These are phyloP conservation scores for Aspergillus uvarum DNA, from an alignment of 2,329 filamentous ascomycete species.

Conservation along the genomic window DNA sequence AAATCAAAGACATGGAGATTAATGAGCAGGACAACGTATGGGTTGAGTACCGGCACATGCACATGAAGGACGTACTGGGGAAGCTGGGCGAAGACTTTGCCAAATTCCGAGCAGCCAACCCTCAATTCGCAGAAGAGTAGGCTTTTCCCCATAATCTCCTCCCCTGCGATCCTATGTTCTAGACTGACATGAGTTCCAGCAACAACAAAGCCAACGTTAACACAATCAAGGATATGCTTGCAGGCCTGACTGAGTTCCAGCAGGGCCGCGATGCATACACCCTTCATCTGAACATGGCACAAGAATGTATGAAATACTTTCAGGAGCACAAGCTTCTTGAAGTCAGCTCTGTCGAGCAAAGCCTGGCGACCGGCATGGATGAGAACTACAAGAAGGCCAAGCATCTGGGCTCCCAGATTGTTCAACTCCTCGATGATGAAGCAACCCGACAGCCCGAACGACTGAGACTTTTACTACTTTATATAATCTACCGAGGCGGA, in stretches of 20 bases:
- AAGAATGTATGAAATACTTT: conserved; percentile 95
- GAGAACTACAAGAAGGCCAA: conserved; percentile 91
- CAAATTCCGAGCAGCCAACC: conserved; percentile 85
- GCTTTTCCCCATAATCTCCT: conserved; percentile 6
- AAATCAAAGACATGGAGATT: conserved; percentile 89
- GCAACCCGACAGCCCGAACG: conserved; percentile 70
- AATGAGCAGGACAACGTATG: conserved; percentile 89
- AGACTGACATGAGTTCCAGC: conserved; percentile 32
- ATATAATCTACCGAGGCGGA: conserved; percentile 81
- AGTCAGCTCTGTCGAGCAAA: conserved; percentile 85
- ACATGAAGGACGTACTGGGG: conserved; percentile 98
- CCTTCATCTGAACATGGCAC: conserved; percentile 91
- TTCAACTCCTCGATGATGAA: conserved; percentile 84
- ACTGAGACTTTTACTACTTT: conserved; percentile 80
- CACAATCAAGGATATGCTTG: conserved; percentile 95
- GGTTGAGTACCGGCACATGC: conserved; percentile 88
- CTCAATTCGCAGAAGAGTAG: conserved; percentile 77
- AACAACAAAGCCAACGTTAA: conserved; percentile 74
- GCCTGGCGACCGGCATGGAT: conserved; percentile 84
- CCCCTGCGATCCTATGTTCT: not conserved
- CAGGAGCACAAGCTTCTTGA: conserved; percentile 81
- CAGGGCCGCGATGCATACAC: conserved; percentile 95
- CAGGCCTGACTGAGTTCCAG: conserved; percentile 88
- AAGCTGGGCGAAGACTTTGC: conserved; percentile 91
- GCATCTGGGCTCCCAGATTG: conserved; percentile 79